phyloP scores from a whole-genome alignment of 371 early-diverging fungal genomes.

The Lichtheimia ornata region DNA sequence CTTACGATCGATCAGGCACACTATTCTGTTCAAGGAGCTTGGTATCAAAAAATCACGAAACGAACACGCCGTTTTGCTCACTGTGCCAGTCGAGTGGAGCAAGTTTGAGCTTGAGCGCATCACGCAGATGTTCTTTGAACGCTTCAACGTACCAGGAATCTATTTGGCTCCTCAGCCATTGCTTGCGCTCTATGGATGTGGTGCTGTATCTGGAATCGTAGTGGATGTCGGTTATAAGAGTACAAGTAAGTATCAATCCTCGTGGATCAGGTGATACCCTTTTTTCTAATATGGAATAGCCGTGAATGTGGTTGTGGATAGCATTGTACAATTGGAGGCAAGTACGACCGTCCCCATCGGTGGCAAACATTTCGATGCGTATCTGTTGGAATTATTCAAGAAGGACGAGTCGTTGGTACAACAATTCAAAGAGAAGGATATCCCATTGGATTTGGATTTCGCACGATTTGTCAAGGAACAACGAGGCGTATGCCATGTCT shows the following conservation, averaged over 20 bases:
- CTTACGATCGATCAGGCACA: conserved; percentile 48
- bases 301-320: conserved; percentile 75
- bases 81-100: conserved; percentile 82
- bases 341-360: conserved; percentile 67
- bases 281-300: conserved; percentile 33
- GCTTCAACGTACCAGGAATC: conserved; percentile 86
- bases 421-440: conserved; percentile 34
- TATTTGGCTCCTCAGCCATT: conserved; percentile 84
- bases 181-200: conserved; percentile 80
- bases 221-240: conserved; percentile 87
- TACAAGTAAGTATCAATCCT: conserved; percentile 49
- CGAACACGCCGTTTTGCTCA: conserved; percentile 74
- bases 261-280: conserved; percentile 66
- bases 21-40: conserved; percentile 77
- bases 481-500: conserved; percentile 57
- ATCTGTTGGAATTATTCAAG: conserved; percentile 60
- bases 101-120: conserved; percentile 81
- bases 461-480: conserved; percentile 61
- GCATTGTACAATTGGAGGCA: conserved; percentile 59
- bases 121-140: conserved; percentile 89
- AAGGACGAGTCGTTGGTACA: conserved; percentile 56
- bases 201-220: conserved; percentile 77
- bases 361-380: conserved; percentile 65
- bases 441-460: conserved; percentile 54
- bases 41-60: conserved; percentile 76